These are phyloP conservation scores for Calonectria naviculata DNA, from an alignment of 2,329 filamentous ascomycete genomes.

Conservation along the genomic window DNA sequence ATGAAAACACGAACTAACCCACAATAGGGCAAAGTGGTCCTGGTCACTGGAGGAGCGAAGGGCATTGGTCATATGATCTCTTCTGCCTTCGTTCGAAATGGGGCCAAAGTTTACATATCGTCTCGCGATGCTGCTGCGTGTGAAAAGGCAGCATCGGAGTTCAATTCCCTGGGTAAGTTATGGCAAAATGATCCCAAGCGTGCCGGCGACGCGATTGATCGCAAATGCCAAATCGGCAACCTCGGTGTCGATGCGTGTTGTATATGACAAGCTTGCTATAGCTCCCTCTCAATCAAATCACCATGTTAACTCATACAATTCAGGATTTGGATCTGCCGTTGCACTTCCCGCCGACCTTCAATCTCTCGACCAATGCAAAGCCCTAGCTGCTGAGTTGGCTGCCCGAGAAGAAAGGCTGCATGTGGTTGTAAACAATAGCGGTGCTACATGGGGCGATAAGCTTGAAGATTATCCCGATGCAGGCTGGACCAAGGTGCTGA, in stretches of 20 bases:
- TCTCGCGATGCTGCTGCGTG: constrained; percentile 71
- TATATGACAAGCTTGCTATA: neutral
- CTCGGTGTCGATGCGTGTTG: too few relatives aligned
- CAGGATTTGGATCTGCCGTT: constrained; percentile 60
- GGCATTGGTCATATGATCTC: constrained; percentile 77
- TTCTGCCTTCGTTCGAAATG: constrained; percentile 72
- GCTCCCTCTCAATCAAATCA: neutral
- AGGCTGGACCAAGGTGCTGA: constrained; percentile 69
- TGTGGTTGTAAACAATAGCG: constrained; percentile 74
- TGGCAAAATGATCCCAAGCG: neutral
- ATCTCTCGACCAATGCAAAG: constrained; percentile 64
- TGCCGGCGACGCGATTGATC: too few relatives aligned
- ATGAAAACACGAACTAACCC: neutral
- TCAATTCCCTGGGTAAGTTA: constrained; percentile 53
- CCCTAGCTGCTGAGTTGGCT: constrained; percentile 63
- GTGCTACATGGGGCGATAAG: constrained; percentile 71
- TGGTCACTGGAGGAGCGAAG: constrained; percentile 69
- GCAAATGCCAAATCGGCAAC: neutral
- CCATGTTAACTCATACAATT: constrained; percentile 27
- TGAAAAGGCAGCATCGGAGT: constrained; percentile 63
- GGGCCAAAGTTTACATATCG: constrained; percentile 73
- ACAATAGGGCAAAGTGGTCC: constrained; percentile 64
- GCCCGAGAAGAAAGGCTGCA: constrained; percentile 64
- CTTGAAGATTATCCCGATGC: constrained; percentile 69
- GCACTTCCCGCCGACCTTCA: constrained; percentile 74